Evolutionary conservation across 2,329 filamentous ascomycete species (phyloP), one percentile per base, ranked within the genome.

Genomic region (Aureobasidium leucospermi): DNA sequence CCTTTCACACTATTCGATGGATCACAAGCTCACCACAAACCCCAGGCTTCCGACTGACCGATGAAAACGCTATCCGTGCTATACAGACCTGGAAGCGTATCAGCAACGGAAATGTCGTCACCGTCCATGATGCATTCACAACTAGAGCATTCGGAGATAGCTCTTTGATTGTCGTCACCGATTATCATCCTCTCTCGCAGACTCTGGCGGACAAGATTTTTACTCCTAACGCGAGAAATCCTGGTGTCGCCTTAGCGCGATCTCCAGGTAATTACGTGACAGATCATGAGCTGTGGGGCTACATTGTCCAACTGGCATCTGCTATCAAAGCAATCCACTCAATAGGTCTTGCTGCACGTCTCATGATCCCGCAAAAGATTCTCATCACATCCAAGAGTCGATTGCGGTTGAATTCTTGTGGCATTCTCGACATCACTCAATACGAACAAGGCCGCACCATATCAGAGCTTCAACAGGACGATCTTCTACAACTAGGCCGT

Each of bases 121-220:
- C 87, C 0, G 84, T 96, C 8, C 86, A 96, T 67, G 91, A 96
- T 73, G 90, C 90, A 0, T 99, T 99, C 68, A 99, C 94, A 0
- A 95, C 90, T 11, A 81, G 91, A 62, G 89, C 88, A 29, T 99
- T 99, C 72, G 90, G 90, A 59, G 94, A 97, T 71, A 96, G 90
- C 73, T 97, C 94, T 3, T 81, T 99, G 58, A 88, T 99, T 51
- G 88, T 99, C 68, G 91, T 96, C 28, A 94, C 90, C 63, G 90
- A 96, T 71, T 99, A 96, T 69, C 89, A 94, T 68, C 93, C 94
- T 1, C 80, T 94, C 19, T 90, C 93, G 2, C 95, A 94, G 73
- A 96, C 93, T 0, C 81, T 99, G 28, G 84, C 87, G 36, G 93
- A 97, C 68, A 84, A 89, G 67, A 89, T 96, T 68, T 85, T 91